Conservation (phyloP, 805 yeast genomes). For the Candida nemodendra region DNA sequence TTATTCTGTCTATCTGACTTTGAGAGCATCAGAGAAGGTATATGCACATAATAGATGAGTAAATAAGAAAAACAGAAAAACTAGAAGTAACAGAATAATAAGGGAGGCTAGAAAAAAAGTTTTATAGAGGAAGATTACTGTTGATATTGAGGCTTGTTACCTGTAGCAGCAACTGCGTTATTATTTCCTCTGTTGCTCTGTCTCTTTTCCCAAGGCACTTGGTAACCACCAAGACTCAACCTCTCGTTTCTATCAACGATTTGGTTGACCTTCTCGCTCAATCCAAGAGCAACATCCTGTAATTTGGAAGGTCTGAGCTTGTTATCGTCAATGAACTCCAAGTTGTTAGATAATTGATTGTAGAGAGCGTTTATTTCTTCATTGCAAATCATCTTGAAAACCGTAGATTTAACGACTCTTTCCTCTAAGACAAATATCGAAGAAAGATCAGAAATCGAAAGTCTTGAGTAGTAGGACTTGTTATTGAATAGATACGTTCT, state of each 20-base stretch:
- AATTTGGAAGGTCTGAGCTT: conserved; percentile 66
- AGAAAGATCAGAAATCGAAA: conserved; percentile 67
- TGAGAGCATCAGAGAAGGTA: too few species aligned
- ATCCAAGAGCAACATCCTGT: conserved; percentile 81
- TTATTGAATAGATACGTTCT: conserved; percentile 90
- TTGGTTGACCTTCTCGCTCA: conserved; percentile 78
- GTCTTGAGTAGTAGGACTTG: conserved; percentile 70
- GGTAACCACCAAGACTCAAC: conserved; percentile 74
- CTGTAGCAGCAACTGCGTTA: neutral
- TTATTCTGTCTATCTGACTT: too few species aligned
- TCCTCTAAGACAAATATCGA: conserved; percentile 62
- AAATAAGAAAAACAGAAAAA: neutral
- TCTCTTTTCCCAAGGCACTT: conserved; percentile 32
- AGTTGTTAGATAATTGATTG: conserved; percentile 59
- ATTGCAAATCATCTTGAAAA: conserved; percentile 71
- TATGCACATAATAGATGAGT: too few species aligned
- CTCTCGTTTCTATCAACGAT: conserved; percentile 84
- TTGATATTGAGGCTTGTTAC: neutral
- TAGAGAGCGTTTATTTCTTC: conserved; percentile 77
- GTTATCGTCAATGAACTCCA: conserved; percentile 72
- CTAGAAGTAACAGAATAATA: neutral
- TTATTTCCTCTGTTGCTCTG: conserved; percentile 9
- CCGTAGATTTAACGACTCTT: conserved; percentile 56
- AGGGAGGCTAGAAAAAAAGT: too few species aligned
- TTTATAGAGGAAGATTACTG: too few species aligned